phyloP scores from a whole-genome alignment of 345 rosid genomes.

The Boechera stricta region DNA sequence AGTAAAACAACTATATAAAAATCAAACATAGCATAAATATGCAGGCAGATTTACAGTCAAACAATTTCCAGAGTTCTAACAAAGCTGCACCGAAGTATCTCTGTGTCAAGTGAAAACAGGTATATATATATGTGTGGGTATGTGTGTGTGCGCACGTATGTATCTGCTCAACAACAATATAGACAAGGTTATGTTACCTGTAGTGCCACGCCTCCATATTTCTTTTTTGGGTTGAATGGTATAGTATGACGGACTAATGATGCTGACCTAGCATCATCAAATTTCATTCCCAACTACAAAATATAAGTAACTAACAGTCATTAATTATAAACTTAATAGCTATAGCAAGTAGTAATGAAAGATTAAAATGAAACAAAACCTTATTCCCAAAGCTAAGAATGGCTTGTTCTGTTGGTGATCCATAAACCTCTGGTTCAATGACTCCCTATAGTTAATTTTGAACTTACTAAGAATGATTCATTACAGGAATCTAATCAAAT shows the following conservation, averaged over 20 bases:
- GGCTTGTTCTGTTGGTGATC: slow-evolving; percentile 91
- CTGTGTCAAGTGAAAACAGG: background rate
- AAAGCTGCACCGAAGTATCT: background rate
- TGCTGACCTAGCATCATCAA: slow-evolving; percentile 63
- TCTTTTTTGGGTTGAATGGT: slow-evolving; percentile 91
- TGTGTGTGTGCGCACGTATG: too few relatives aligned
- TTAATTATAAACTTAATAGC: slow-evolving; percentile 10
- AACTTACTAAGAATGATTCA: background rate
- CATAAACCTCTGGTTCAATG: slow-evolving; percentile 68
- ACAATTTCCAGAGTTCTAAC: background rate
- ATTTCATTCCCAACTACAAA: slow-evolving; percentile 83
- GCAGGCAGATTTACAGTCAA: background rate
- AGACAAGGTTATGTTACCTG: slow-evolving; percentile 33
- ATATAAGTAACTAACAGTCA: slow-evolving; percentile 26
- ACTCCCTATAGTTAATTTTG: slow-evolving; percentile 53
- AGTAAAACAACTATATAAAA: slow-evolving; percentile 30
- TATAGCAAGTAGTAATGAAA: slow-evolving; percentile 13
- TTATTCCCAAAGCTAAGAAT: slow-evolving; percentile 83
- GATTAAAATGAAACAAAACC: slow-evolving; percentile 47
- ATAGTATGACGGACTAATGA: slow-evolving; percentile 63
- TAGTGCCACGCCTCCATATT: slow-evolving; percentile 88
- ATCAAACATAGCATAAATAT: slow-evolving; percentile 36
- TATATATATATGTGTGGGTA: too few relatives aligned
- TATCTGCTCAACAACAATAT: too few relatives aligned
- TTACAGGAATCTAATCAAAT: background rate